Conservation (phyloP, 768 basidiomycete genomes). For the Harrya chromipes region DNA sequence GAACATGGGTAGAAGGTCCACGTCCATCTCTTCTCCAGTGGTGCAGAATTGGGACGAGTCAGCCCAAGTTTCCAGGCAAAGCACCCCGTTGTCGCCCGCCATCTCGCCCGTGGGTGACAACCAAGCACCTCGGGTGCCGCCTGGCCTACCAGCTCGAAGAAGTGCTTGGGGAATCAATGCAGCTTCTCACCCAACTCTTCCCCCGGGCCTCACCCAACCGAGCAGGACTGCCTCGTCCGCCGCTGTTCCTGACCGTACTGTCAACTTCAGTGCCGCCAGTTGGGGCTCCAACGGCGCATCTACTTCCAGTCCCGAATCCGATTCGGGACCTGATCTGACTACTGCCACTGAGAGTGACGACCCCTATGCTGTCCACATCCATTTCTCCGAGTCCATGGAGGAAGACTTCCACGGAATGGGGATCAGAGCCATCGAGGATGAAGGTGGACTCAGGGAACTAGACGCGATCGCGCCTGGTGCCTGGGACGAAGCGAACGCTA, state of each 20-base stretch:
- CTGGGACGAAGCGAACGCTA: constrained; percentile 11
- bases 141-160: constrained; percentile 6
- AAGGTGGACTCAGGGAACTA: constrained; percentile 15
- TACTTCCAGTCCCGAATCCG: constrained; percentile 27
- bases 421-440: constrained; percentile 13
- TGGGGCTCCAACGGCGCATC: constrained; percentile 26
- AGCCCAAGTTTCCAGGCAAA: constrained; percentile 10
- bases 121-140: constrained; percentile 6
- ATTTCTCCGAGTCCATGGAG: constrained; percentile 28
- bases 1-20: constrained; percentile 2
- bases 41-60: constrained; percentile 22
- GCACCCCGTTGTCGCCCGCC: constrained; percentile 12
- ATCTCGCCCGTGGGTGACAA: constrained; percentile 3
- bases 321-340: constrained; percentile 23
- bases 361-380: constrained; percentile 17
- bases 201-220: constrained; percentile 13
- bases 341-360: constrained; percentile 25
- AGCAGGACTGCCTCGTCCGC: neutral
- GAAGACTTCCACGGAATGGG: constrained; percentile 28
- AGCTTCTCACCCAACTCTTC: constrained; percentile 10
- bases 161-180: constrained; percentile 11
- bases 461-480: constrained; percentile 25
- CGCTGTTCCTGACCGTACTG: constrained; percentile 4
- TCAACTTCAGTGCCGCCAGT: constrained; percentile 12
- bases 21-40: neutral